phyloP scores from a whole-genome alignment of 306 rosid genomes.

The Sesbania bispinosa region DNA sequence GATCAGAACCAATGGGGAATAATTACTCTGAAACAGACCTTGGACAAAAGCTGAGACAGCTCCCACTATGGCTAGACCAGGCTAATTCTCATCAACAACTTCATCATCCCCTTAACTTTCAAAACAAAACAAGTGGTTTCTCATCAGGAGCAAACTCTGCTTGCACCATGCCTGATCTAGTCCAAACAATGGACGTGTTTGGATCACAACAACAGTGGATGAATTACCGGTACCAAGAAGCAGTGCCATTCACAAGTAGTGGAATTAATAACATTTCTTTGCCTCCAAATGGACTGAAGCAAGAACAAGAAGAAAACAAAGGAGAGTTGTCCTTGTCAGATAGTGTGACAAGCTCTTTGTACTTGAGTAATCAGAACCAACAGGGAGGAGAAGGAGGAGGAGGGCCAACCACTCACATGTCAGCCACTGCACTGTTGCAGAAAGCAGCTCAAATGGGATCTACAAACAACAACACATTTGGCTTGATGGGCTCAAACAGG shows the following conservation, averaged over 20 bases:
- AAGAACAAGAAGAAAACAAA: constrained; percentile 54
- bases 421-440: constrained; percentile 64
- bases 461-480: constrained; percentile 29
- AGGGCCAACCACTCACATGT: no score
- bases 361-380: constrained; percentile 30
- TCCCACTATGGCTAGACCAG: constrained; percentile 47
- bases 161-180: constrained; percentile 24
- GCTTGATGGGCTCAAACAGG: constrained; percentile 13
- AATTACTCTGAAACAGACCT: neutral
- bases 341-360: constrained; percentile 31
- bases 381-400: no score
- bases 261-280: neutral
- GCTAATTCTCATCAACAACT: neutral
- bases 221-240: constrained; percentile 36
- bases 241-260: neutral
- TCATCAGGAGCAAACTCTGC: no score
- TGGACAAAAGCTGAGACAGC: constrained; percentile 31
- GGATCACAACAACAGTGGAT: constrained; percentile 47
- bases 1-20: neutral
- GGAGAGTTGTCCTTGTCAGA: constrained; percentile 27
- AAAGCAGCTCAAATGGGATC: constrained; percentile 69
- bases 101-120: neutral
- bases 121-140: constrained; percentile 8
- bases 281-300: constrained; percentile 39
- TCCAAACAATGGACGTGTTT: constrained; percentile 44